These are phyloP conservation scores for Centrapalus pauciflorus DNA, from an alignment of 129 eudicot species.

Conservation along the genomic window DNA sequence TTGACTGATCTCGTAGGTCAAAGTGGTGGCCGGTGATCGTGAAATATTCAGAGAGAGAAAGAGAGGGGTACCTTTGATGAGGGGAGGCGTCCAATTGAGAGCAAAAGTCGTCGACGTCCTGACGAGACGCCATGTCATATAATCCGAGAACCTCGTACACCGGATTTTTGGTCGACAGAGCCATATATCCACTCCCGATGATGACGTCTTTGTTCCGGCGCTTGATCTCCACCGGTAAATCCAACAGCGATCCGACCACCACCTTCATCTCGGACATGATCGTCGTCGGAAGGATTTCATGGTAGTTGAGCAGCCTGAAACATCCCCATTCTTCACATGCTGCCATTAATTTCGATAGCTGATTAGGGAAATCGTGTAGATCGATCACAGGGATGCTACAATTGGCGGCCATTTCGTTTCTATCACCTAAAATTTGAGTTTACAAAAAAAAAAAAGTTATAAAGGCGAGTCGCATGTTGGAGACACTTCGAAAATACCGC, in stretches of 20 bases:
- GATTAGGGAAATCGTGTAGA: conserved; percentile 37
- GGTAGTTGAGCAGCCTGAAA: conserved; percentile 59
- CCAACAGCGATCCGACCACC: conserved; percentile 43
- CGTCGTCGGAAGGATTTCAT: conserved; percentile 17
- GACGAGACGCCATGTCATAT: conserved; percentile 38
- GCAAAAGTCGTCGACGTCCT: conserved; percentile 46
- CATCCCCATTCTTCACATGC: conserved; percentile 72
- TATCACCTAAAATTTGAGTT: too few relatives aligned
- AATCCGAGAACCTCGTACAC: conserved; percentile 60
- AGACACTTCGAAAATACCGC: neutral
- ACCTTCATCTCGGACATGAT: conserved; percentile 58
- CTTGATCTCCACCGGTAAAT: conserved; percentile 50
- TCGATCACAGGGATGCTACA: conserved; percentile 42
- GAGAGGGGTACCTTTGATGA: conserved; percentile 35
- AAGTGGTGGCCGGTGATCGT: too few relatives aligned
- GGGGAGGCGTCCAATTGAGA: conserved; percentile 42
- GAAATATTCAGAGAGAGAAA: neutral
- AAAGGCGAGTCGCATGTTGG: neutral
- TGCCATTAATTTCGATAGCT: conserved; percentile 30
- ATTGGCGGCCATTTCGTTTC: conserved; percentile 11
- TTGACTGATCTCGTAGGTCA: too few relatives aligned
- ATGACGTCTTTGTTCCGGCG: conserved; percentile 44
- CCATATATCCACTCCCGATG: conserved; percentile 62
- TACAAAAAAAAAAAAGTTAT: neutral
- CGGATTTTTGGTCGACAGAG: conserved; percentile 45